These are phyloP conservation scores for Daldinia decipiens DNA, from an alignment of 495 filamentous ascomycete species.

Conservation along the genomic window DNA sequence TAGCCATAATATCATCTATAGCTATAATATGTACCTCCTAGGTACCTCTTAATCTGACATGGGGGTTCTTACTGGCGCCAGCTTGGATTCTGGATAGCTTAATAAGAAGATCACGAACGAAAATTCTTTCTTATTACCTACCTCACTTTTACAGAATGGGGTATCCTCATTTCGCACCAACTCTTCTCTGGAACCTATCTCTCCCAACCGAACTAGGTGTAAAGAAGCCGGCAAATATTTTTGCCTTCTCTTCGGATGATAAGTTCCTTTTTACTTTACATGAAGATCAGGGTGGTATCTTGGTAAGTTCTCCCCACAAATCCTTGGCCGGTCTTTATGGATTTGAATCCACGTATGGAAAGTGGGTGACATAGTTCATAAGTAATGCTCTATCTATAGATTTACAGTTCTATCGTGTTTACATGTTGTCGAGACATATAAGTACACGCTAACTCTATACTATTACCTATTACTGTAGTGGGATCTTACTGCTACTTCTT, in stretches of 20 bases:
- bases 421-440: neutral
- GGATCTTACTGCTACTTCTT: neutral
- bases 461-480: neutral
- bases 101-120: no score
- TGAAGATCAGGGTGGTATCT: constrained; percentile 8
- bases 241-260: constrained; percentile 7
- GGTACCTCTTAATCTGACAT: no score
- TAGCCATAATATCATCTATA: no score
- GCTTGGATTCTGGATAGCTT: no score
- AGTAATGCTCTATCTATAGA: neutral
- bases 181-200: constrained; percentile 11
- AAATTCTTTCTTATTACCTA: no score
- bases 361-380: neutral
- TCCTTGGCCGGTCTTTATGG: no score
- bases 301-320: neutral
- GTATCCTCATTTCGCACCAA: constrained; percentile 25
- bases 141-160: constrained; percentile 1
- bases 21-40: no score
- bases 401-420: no score
- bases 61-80: no score
- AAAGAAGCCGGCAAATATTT: constrained; percentile 3
- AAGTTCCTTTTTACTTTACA: constrained; percentile 6
- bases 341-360: neutral
- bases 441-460: neutral
- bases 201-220: constrained; percentile 10